Evolutionary conservation across 805 yeast species (phyloP).

Genomic region (Starmerella asiatica): DNA sequence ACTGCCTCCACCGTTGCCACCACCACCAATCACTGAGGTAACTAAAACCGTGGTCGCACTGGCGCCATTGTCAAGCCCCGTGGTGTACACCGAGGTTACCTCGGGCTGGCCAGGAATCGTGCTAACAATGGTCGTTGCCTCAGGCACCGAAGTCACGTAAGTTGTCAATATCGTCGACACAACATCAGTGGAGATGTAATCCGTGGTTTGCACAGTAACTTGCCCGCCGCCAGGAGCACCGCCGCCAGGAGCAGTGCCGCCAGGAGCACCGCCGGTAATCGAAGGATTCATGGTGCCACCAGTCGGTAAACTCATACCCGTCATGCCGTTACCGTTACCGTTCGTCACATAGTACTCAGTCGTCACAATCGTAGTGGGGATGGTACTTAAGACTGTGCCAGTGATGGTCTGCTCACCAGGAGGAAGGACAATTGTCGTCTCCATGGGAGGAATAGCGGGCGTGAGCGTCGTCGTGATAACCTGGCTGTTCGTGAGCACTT

Average conservation of each 20-base stretch:
- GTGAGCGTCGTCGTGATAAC: conserved; percentile 5
- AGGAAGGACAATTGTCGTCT: conserved; percentile 2
- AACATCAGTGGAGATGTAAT: conserved; percentile 1
- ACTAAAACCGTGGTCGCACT: not conserved
- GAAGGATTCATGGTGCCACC: conserved; percentile 2
- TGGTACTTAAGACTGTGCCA: conserved; percentile 3
- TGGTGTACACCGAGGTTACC: conserved; percentile 4
- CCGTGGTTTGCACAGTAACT: not conserved
- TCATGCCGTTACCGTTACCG: not conserved
- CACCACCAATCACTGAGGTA: not conserved
- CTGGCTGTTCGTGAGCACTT: not conserved
- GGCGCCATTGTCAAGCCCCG: not conserved
- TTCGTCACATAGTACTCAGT: conserved; percentile 2
- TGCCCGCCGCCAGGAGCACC: too few species aligned
- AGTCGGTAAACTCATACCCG: not conserved
- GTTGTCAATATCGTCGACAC: conserved; percentile 4
- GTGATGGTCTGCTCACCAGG: conserved; percentile 12
- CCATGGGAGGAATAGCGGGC: conserved; percentile 1
- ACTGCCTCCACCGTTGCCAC: conserved; percentile 1
- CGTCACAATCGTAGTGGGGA: conserved; percentile 1
- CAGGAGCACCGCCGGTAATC: not conserved
- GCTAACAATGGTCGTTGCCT: conserved; percentile 1
- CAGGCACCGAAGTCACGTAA: conserved; percentile 6
- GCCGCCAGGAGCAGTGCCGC: too few species aligned
- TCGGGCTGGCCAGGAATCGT: conserved; percentile 13